phyloP scores from a whole-genome alignment of 1,284 basidiomycete species.

The Marasmius fiardii region DNA sequence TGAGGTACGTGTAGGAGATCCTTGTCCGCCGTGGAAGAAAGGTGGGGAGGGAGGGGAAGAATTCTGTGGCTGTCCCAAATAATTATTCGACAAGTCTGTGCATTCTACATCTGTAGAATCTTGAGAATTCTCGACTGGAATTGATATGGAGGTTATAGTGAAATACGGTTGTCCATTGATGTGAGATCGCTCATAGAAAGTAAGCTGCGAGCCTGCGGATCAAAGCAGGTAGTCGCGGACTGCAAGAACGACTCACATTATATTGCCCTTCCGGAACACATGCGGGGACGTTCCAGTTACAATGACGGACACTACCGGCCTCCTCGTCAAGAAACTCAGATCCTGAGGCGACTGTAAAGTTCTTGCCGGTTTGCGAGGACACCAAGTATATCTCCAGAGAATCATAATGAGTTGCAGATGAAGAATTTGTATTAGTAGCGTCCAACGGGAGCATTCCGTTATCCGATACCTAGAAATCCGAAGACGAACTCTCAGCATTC shows the following conservation, averaged over 20 bases:
- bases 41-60: slow-evolving; percentile 22
- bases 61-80: slow-evolving; percentile 35
- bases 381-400: slow-evolving; percentile 47
- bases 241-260: slow-evolving; percentile 33
- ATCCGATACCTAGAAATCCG: slow-evolving; percentile 36
- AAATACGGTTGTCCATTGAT: slow-evolving; percentile 35
- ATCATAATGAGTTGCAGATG: slow-evolving; percentile 35
- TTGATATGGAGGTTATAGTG: slow-evolving; percentile 41
- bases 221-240: background rate
- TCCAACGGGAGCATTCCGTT: slow-evolving; percentile 37
- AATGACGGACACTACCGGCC: slow-evolving; percentile 45
- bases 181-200: slow-evolving; percentile 44
- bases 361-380: slow-evolving; percentile 36
- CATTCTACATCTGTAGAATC: slow-evolving; percentile 22
- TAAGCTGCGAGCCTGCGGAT: slow-evolving; percentile 31
- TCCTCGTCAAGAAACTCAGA: slow-evolving; percentile 38
- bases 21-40: background rate
- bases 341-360: slow-evolving; percentile 44
- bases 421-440: slow-evolving; percentile 33
- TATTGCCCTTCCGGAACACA: slow-evolving; percentile 45
- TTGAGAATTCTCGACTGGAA: slow-evolving; percentile 35
- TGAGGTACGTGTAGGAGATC: background rate
- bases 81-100: slow-evolving; percentile 24
- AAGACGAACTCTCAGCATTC: background rate
- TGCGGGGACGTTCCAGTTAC: slow-evolving; percentile 39